Conservation (phyloP, 306 rosid species). For the Cicer yamashitae region DNA sequence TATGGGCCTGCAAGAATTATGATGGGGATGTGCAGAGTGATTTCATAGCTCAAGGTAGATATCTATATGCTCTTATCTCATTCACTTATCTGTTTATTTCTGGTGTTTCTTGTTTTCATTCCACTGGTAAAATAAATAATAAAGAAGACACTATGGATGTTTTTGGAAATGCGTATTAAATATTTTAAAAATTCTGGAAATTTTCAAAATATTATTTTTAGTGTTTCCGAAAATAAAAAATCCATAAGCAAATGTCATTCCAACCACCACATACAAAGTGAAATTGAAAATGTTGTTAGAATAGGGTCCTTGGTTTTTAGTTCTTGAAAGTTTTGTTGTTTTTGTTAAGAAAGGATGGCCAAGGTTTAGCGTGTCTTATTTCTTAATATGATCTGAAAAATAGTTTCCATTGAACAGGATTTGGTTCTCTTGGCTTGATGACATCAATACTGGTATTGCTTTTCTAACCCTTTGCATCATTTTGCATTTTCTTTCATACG, state of each 20-base stretch:
- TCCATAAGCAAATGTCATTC: no score
- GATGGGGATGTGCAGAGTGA: conserved; percentile 99
- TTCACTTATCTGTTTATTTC: not conserved
- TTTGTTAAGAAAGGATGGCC: conserved; percentile 29
- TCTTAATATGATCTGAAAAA: conserved; percentile 20
- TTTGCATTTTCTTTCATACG: not conserved
- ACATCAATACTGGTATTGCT: conserved; percentile 55
- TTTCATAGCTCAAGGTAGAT: conserved; percentile 93
- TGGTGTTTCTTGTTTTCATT: no score
- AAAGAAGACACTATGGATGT: no score
- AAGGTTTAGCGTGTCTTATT: not conserved
- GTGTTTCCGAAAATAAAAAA: no score
- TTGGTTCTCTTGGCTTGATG: conserved; percentile 66
- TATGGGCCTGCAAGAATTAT: conserved; percentile 99
- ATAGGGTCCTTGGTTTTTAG: not conserved
- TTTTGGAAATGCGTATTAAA: no score
- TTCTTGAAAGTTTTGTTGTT: conserved; percentile 36
- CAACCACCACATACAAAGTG: no score
- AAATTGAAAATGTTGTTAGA: no score
- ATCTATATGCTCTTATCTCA: conserved; percentile 32
- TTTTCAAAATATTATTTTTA: no score
- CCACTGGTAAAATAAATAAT: no score
- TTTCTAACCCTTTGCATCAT: conserved; percentile 11
- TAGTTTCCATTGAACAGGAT: conserved; percentile 52
- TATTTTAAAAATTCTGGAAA: no score